These are phyloP conservation scores for Vaccinium darrowii DNA, from an alignment of 148 eudicot species.

Conservation along the genomic window DNA sequence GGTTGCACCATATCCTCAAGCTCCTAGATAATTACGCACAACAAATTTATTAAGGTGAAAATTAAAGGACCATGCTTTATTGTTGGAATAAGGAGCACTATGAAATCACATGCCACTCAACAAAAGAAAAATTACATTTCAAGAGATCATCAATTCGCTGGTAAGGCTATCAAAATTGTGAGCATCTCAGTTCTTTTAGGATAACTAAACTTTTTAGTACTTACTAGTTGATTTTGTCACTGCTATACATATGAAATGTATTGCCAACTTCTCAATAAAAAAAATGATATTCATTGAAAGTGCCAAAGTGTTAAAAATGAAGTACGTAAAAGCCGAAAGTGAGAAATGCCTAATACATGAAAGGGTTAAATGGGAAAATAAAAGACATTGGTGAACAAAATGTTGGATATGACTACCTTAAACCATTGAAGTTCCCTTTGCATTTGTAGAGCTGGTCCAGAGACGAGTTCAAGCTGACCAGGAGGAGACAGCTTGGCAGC, in stretches of 20 bases:
- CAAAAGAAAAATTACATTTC: neutral
- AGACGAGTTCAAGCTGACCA: constrained; percentile 3
- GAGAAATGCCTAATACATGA: neutral
- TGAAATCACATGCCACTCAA: neutral
- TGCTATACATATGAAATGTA: no score
- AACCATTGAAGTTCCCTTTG: constrained; percentile 26
- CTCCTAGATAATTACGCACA: constrained; percentile 11
- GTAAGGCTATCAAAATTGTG: neutral
- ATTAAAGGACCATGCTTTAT: neutral
- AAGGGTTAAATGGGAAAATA: neutral
- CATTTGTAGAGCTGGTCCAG: constrained; percentile 24
- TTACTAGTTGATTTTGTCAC: no score
- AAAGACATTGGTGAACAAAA: neutral
- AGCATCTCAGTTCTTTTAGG: neutral
- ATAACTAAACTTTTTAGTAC: no score
- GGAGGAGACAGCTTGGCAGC: constrained; percentile 17
- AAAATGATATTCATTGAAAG: neutral
- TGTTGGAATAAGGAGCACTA: neutral
- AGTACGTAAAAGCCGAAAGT: neutral
- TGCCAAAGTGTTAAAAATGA: neutral
- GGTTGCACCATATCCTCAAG: constrained; percentile 34
- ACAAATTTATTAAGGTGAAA: neutral
- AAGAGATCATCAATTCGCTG: neutral
- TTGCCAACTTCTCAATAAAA: no score
- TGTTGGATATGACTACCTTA: neutral